Evolutionary conservation across 306 rosid species (phyloP).

Genomic region (Cucurbita maxima): DNA sequence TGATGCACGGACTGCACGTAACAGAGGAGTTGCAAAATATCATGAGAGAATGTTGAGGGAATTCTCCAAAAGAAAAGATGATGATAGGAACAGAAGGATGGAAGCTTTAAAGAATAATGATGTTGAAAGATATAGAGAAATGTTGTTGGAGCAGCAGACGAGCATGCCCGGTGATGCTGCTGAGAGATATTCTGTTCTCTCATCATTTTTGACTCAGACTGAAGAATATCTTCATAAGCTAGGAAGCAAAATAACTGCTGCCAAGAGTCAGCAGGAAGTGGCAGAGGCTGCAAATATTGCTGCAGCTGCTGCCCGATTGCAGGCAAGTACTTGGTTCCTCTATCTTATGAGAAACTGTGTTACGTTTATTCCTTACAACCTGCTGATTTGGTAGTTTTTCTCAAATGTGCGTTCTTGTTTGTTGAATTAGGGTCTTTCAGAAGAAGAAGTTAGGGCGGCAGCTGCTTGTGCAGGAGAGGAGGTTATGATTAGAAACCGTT

Average conservation of each 20-base stretch:
- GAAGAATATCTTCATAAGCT: slow-evolving; percentile 92
- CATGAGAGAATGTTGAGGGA: slow-evolving; percentile 91
- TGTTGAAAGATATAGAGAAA: slow-evolving; percentile 92
- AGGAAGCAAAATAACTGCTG: slow-evolving; percentile 86
- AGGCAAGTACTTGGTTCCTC: slow-evolving; percentile 32
- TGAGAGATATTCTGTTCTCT: slow-evolving; percentile 90
- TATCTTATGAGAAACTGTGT: neutral
- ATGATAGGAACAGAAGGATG: slow-evolving; percentile 83
- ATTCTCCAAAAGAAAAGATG: slow-evolving; percentile 87
- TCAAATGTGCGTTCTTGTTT: slow-evolving; percentile 9
- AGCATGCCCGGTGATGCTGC: slow-evolving; percentile 84
- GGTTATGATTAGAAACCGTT: slow-evolving; percentile 86
- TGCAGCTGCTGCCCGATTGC: slow-evolving; percentile 80
- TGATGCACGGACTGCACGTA: slow-evolving; percentile 92
- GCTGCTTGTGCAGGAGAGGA: slow-evolving; percentile 98
- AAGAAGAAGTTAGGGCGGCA: slow-evolving; percentile 92
- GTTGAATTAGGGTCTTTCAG: slow-evolving; percentile 72
- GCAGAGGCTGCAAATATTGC: slow-evolving; percentile 89
- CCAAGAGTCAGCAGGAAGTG: slow-evolving; percentile 83
- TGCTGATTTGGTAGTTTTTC: neutral
- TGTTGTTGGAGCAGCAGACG: slow-evolving; percentile 91
- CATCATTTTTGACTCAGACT: slow-evolving; percentile 84
- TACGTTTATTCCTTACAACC: neutral
- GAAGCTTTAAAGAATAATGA: slow-evolving; percentile 96
- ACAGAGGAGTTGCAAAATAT: slow-evolving; percentile 94